Evolutionary conservation across 768 basidiomycete genomes (phyloP).

Genomic region (Tricholoma sp.): DNA sequence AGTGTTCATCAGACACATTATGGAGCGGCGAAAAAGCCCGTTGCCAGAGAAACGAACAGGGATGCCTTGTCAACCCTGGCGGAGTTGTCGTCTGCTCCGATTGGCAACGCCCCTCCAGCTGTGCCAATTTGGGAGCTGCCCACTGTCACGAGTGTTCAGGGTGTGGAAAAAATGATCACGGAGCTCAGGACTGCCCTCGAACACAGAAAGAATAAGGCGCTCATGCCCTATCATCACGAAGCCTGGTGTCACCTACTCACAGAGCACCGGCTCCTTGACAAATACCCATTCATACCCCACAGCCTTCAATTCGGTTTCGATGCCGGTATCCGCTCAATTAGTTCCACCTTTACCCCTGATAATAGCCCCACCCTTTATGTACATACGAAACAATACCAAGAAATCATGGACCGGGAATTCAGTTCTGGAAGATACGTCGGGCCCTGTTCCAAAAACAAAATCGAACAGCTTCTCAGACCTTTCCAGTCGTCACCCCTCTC

Average conservation of each 20-base stretch:
- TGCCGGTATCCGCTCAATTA: conserved; percentile 26
- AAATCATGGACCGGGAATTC: background rate
- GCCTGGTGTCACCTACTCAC: conserved; percentile 27
- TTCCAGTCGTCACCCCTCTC: conserved; percentile 8
- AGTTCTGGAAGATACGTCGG: conserved; percentile 15
- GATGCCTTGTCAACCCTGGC: conserved; percentile 20
- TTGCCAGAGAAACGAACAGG: conserved; percentile 28
- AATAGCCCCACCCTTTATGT: too few species aligned
- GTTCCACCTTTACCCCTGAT: conserved; percentile 9
- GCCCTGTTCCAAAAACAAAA: conserved; percentile 4
- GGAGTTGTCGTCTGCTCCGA: conserved; percentile 26
- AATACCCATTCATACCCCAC: background rate
- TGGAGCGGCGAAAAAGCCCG: conserved; percentile 21
- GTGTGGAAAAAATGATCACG: conserved; percentile 30
- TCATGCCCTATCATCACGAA: conserved; percentile 25
- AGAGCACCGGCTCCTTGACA: conserved; percentile 8
- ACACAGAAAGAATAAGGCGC: conserved; percentile 2
- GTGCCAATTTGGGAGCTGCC: conserved; percentile 8
- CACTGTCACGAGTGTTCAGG: conserved; percentile 30
- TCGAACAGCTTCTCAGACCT: conserved; percentile 20
- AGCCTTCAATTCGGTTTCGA: conserved; percentile 28
- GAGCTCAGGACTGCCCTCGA: conserved; percentile 35
- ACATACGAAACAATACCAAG: conserved; percentile 7
- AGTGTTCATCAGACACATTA: conserved; percentile 10
- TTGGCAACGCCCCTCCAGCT: conserved; percentile 27